Evolutionary conservation across 2,329 filamentous ascomycete genomes (phyloP).

Genomic region (Fusarium phyllophilum): DNA sequence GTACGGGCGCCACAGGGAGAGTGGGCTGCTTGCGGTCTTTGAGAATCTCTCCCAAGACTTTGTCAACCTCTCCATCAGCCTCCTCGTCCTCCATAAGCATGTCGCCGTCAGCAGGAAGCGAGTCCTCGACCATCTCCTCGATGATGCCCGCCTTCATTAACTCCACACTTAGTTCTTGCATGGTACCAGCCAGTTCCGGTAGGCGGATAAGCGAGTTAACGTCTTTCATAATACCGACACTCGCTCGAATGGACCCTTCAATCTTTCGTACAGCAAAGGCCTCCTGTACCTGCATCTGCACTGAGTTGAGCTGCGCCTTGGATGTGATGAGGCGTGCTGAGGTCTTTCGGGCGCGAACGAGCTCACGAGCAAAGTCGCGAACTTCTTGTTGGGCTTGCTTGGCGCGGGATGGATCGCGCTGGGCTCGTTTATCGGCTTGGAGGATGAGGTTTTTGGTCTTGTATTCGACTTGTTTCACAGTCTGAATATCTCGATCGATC

Average conservation of each 20-base stretch:
- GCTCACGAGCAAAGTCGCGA: constrained; percentile 87
- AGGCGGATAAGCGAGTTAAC: constrained; percentile 87
- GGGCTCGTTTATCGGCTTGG: constrained; percentile 81
- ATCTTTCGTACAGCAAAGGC: constrained; percentile 96
- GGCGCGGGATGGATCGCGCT: constrained; percentile 80
- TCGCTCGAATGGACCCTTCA: constrained; percentile 87
- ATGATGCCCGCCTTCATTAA: constrained; percentile 95
- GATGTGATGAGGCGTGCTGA: constrained; percentile 79
- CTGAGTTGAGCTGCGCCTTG: constrained; percentile 90
- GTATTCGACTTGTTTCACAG: constrained; percentile 79
- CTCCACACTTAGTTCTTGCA: constrained; percentile 87
- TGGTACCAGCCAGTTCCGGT: constrained; percentile 87
- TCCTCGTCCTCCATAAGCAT: constrained; percentile 81
- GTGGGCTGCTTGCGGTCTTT: constrained; percentile 78
- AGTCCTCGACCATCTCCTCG: constrained; percentile 95
- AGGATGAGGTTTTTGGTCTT: constrained; percentile 90
- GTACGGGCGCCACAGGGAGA: constrained; percentile 65
- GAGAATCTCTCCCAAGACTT: constrained; percentile 89
- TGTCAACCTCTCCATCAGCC: constrained; percentile 85
- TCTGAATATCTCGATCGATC: constrained; percentile 89
- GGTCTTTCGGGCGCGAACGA: constrained; percentile 84
- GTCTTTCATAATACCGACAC: constrained; percentile 95
- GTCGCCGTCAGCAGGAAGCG: constrained; percentile 78
- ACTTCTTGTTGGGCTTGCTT: constrained; percentile 84
- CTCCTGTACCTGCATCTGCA: constrained; percentile 98